Percentiles rank a stretch among this genome's conserved stretches.
Evolutionary conservation across 169 alveolate species (phyloP).

Genomic region (Eimeria zaria): DNA sequence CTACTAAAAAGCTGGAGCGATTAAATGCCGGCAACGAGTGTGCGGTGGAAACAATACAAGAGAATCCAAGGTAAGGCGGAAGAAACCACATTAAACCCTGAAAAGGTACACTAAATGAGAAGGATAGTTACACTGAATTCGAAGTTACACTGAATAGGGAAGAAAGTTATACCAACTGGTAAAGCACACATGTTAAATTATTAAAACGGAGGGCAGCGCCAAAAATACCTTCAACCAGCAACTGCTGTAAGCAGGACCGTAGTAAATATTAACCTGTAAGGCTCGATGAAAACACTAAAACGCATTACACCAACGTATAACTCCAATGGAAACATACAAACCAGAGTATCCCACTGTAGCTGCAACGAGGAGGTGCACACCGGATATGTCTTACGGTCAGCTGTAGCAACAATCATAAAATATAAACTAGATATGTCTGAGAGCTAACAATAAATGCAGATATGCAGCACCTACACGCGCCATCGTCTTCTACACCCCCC

Average conservation of each 20-base stretch:
- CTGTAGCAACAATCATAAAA: background rate
- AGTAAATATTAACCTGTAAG: no score
- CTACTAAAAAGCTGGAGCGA: background rate
- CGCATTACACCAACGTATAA: no score
- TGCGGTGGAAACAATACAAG: no score
- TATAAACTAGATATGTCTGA: background rate
- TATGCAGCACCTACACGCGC: background rate
- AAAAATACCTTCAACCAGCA: background rate
- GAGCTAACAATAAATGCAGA: background rate
- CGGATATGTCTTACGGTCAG: background rate
- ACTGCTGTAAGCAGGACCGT: background rate
- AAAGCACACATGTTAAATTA: no score
- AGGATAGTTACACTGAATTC: no score
- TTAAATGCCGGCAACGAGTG: no score
- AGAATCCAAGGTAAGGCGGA: no score
- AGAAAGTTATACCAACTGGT: background rate
- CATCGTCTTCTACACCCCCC: background rate
- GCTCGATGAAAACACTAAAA: no score
- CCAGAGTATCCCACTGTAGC: no score
- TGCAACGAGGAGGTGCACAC: background rate
- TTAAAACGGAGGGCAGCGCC: background rate
- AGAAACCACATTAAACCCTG: no score
- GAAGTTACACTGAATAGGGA: background rate
- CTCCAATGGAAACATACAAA: no score
- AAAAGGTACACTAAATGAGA: no score